Evolutionary conservation across 1,284 basidiomycete species (phyloP).

Genomic region (Sporisorium sorghi): DNA sequence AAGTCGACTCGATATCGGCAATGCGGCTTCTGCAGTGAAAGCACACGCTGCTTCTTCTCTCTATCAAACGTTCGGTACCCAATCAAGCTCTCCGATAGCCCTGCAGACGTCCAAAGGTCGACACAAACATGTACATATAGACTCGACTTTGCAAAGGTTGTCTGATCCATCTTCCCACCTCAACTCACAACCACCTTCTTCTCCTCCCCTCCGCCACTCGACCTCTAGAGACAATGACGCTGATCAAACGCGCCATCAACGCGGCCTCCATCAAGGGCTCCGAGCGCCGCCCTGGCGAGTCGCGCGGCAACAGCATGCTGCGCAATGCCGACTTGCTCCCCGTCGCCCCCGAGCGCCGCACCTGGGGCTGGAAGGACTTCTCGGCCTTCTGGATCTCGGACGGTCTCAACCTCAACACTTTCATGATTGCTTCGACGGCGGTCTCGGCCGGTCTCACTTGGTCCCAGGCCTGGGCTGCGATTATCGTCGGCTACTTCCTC

Average conservation of each 20-base stretch:
- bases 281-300: slow-evolving; percentile 42
- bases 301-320: slow-evolving; percentile 39
- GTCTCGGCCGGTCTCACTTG: slow-evolving; percentile 54
- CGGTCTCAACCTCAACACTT: slow-evolving; percentile 61
- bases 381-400: slow-evolving; percentile 65
- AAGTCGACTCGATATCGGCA: slow-evolving; percentile 2
- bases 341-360: slow-evolving; percentile 53
- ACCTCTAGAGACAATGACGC: slow-evolving; percentile 20
- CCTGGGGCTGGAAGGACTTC: slow-evolving; percentile 54
- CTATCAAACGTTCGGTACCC: neutral
- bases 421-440: slow-evolving; percentile 49
- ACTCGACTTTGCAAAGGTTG: neutral
- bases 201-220: neutral
- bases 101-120: neutral
- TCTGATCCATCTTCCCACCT: neutral
- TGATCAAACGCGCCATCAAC: slow-evolving; percentile 33
- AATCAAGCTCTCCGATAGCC: neutral
- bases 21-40: neutral
- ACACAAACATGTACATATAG: slow-evolving; percentile 15
- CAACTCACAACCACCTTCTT: neutral
- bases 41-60: neutral
- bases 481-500: slow-evolving; percentile 76
- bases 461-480: slow-evolving; percentile 59
- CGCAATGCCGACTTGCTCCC: slow-evolving; percentile 59
- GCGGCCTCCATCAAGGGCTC: slow-evolving; percentile 41